Base-by-base conservation (phyloP, 75 land plant genomes). In the Pinus tabuliformis region DNA sequence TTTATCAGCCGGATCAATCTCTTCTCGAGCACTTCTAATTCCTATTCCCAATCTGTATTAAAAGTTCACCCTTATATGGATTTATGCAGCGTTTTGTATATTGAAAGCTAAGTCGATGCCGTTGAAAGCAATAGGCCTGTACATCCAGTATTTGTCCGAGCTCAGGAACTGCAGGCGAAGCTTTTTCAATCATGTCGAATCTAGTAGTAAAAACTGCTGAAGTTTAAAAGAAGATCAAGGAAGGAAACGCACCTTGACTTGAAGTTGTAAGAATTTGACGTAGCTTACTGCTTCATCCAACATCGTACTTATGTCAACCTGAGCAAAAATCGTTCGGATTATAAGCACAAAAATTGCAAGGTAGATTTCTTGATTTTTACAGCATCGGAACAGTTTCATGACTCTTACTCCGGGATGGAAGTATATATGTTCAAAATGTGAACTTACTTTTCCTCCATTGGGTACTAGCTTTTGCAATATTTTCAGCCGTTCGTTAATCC, bases 231-330 rank as follows among this genome's bases (percentile, higher is more conserved):
- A 49, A 11, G 59, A 39, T 39, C 30, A 18, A 16, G 49, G 1
- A 20, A 72, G 45, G 33, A 22, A 30, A 56, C 21, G n/a, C 62
- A 91, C 93, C 87, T 89, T 91, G 59, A 91, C 90, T 79, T 91
- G 91, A 57, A 86, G 80, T 64, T 91, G 93, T 71, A 91, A 58
- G 74, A 89, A 89, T 76, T 91, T 91, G 6, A 91, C 93, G 79
- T 91, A 91, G 58, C 78, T 73, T 18, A 89, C 83, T 58, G 89
- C 93, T 82, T 88, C 91, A 78, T 91, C 93, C 62, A 91, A 85
- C 93, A 91, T 91, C 78, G 93, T 88, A 73, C 91, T 88, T 14
- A 89, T 89, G 33, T 91, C 93, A 75, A 91, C 93, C 93, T 91
- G 78, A 6, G 49, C 49, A 45, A 45, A 45, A 37, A 37, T 4